Base-by-base conservation (phyloP, 83 land plant species). In the Diphasiastrum complanatum region DNA sequence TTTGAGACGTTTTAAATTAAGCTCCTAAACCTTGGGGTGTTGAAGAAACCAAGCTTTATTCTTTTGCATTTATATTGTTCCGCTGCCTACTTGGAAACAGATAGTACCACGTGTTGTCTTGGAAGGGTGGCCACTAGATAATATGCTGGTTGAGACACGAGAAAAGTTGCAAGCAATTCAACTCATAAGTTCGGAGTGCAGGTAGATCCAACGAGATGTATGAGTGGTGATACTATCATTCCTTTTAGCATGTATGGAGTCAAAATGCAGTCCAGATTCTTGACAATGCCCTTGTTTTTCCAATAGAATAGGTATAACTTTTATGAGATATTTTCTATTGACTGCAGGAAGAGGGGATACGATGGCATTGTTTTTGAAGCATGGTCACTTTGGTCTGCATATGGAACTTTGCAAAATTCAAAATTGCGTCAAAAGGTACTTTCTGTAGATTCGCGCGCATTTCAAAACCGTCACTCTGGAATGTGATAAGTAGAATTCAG, bases 291-390 rank as follows among this genome's bases (percentile, higher is more conserved):
- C n/a, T n/a, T n/a, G n/a, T n/a, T n/a, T n/a, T n/a, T n/a, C n/a
- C n/a, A 43, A 27, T 25, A 27, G 12, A 27, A 14, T 27, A 28
- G 26, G 3, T 41, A 31, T 30, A 32, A 47, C 25, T 8, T 45
- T 37, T 10, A 38, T 14, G 25, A 26, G 33, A 47, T 5, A 63
- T 5, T 28, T 23, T 54, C 5, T 62, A 32, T 0, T 59, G 26
- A 45, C 55, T 33, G 31, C 63, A 92, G 97, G 78, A 78, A 83
- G 50, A 80, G 82, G 90, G 82, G 64, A 40, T 92, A 77, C 67
- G 96, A 92, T 72, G 97, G 97, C 29, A 75, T 92, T 55, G 97
- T 92, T 33, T 81, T 92, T 25, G 97, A 92, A 54, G 85, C 97
- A 12, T 92, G 97, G 97, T 81, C 89, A 52, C 77, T 78, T 45